These are phyloP conservation scores for Aspergillus clavatus DNA, from an alignment of 2,329 filamentous ascomycete species.

Conservation along the genomic window DNA sequence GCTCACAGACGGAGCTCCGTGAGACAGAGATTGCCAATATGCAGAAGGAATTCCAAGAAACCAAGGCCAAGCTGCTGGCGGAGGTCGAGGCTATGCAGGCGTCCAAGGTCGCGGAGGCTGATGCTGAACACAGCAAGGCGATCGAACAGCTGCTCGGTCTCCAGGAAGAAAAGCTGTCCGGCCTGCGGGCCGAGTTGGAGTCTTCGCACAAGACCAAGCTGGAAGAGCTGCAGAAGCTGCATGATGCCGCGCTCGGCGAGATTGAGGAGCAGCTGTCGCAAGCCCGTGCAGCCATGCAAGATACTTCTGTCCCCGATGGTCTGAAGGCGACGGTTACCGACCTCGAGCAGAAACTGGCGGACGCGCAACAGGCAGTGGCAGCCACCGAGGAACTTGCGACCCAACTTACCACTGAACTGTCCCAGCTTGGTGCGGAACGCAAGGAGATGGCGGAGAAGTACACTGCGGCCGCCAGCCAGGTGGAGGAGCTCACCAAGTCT, in stretches of 20 bases:
- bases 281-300: slow-evolving; percentile 33
- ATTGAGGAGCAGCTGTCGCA: slow-evolving; percentile 32
- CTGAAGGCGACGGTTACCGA: slow-evolving; percentile 42
- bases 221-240: slow-evolving; percentile 32
- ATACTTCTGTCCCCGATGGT: slow-evolving; percentile 34
- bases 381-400: slow-evolving; percentile 42
- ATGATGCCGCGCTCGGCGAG: slow-evolving; percentile 31
- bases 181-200: slow-evolving; percentile 35
- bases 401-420: slow-evolving; percentile 44
- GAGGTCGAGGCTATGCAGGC: slow-evolving; percentile 35
- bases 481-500: slow-evolving; percentile 80
- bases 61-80: slow-evolving; percentile 29
- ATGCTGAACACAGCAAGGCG: slow-evolving; percentile 36
- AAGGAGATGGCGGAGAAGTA: slow-evolving; percentile 42
- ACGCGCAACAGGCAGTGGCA: slow-evolving; percentile 44
- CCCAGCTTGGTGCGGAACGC: slow-evolving; percentile 40
- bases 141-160: slow-evolving; percentile 39
- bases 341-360: slow-evolving; percentile 61
- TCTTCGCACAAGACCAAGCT: slow-evolving; percentile 32
- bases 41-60: slow-evolving; percentile 32
- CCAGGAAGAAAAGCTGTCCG: slow-evolving; percentile 37
- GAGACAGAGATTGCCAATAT: slow-evolving; percentile 31
- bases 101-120: slow-evolving; percentile 33
- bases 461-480: slow-evolving; percentile 43
- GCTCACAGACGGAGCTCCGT: slow-evolving; percentile 24